phyloP scores from a whole-genome alignment of 192 early-diverging fungal species.

The Coemansia sp. region DNA sequence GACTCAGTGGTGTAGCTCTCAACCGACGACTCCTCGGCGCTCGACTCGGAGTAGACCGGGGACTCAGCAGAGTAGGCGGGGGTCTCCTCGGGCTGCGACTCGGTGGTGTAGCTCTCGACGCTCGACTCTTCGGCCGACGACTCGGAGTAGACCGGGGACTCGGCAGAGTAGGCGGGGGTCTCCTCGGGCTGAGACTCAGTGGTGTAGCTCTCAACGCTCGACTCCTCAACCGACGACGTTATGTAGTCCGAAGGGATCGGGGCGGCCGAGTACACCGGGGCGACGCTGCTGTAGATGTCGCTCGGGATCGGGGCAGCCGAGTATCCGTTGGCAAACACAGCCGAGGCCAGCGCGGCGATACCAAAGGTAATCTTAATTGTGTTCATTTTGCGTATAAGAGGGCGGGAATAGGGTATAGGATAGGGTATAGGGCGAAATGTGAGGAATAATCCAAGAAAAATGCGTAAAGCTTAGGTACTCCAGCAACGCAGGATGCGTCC shows the following conservation, averaged over 20 bases:
- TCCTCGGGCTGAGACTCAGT: no score
- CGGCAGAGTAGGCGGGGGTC: no score
- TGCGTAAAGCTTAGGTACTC: no score
- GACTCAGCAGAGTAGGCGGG: no score
- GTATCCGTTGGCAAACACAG: conserved; percentile 27
- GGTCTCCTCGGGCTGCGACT: no score
- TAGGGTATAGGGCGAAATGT: no score
- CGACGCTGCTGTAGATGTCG: conserved; percentile 25
- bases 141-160: no score
- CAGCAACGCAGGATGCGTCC: no score
- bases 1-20: conserved; percentile 13
- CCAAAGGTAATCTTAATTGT: conserved; percentile 39
- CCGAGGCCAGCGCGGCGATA: conserved; percentile 41
- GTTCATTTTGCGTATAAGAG: conserved; percentile 21
- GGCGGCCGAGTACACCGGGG: conserved; percentile 15
- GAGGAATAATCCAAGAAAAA: no score
- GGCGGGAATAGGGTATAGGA: background rate
- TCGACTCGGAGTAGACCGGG: no score
- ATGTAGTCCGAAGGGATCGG: conserved; percentile 8
- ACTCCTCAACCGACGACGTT: conserved; percentile 14
- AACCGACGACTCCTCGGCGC: background rate
- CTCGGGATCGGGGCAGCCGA: conserved; percentile 8
- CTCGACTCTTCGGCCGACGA: no score
- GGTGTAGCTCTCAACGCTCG: background rate
- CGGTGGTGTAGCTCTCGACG: no score